Conservation (phyloP, 495 filamentous ascomycete genomes). For the Pseudevernia furfuracea region DNA sequence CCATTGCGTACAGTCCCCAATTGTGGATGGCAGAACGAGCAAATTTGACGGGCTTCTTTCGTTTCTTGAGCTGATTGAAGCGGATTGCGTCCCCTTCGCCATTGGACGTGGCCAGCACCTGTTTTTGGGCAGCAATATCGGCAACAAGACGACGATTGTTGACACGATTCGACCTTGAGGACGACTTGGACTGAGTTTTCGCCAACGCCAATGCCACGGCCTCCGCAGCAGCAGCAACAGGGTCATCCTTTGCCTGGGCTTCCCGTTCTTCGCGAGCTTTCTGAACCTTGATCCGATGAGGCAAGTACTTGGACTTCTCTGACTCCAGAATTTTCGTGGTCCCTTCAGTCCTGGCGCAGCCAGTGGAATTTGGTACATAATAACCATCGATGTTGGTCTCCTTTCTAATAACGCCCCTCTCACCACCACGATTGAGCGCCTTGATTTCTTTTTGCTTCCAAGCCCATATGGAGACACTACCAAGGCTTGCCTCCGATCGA, state of each 20-base stretch:
- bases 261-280: constrained; percentile 81
- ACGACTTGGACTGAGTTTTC: constrained; percentile 66
- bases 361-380: constrained; percentile 77
- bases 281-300: constrained; percentile 92
- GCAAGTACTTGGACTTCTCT: constrained; percentile 96
- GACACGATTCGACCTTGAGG: constrained; percentile 81
- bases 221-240: constrained; percentile 55
- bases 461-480: constrained; percentile 68
- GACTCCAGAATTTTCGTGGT: constrained; percentile 89
- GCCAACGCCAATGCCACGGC: constrained; percentile 69
- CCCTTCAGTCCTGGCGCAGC: constrained; percentile 85
- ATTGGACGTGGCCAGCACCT: constrained; percentile 57
- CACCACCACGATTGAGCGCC: constrained; percentile 58
- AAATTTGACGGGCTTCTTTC: constrained; percentile 98
- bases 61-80: constrained; percentile 99
- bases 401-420: constrained; percentile 44
- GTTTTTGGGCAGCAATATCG: constrained; percentile 89
- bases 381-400: constrained; percentile 71
- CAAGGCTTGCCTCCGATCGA: constrained; percentile 45
- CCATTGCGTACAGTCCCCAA: constrained; percentile 96
- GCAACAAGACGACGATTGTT: constrained; percentile 91
- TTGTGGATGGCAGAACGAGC: constrained; percentile 97
- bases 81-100: constrained; percentile 82
- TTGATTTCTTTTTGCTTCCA: constrained; percentile 90
- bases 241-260: constrained; percentile 58